Conservation (phyloP, 805 yeast genomes). For the Lipomyces chichibuensis region DNA sequence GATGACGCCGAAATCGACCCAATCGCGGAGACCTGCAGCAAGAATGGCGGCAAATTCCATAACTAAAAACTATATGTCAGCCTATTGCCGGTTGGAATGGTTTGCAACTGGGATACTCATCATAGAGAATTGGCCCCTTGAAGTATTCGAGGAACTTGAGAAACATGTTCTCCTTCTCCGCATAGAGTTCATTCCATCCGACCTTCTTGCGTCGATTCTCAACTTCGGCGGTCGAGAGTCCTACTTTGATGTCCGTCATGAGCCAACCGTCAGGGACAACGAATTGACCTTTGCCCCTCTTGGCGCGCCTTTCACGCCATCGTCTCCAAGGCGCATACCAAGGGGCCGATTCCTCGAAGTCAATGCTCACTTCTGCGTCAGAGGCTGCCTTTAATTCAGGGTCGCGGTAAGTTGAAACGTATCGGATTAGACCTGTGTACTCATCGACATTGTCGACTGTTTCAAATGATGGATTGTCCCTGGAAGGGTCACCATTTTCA, state of each 20-base stretch:
- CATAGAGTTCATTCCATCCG: conserved; percentile 88
- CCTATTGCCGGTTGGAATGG: not conserved
- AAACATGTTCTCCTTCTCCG: conserved; percentile 75
- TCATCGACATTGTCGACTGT: no score
- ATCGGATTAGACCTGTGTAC: no score
- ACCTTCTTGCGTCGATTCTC: conserved; percentile 80
- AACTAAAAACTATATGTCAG: conserved; percentile 61
- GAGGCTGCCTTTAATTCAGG: no score
- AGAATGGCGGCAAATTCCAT: conserved; percentile 93
- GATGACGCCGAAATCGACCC: conserved; percentile 98
- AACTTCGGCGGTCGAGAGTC: conserved; percentile 78
- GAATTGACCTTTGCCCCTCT: conserved; percentile 45
- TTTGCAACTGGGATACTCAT: not conserved
- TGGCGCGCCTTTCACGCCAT: not conserved
- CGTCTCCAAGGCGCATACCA: conserved; percentile 1
- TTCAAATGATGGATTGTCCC: no score
- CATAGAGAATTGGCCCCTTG: conserved; percentile 90
- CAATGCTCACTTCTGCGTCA: no score
- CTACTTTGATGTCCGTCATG: conserved; percentile 74
- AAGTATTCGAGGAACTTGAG: conserved; percentile 82
- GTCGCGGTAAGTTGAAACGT: no score
- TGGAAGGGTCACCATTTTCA: no score
- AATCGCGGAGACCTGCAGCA: conserved; percentile 94
- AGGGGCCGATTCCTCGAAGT: not conserved
- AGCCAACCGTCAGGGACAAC: conserved; percentile 81